Evolutionary conservation across 116 monocot genomes (phyloP).

Genomic region (Phalaenopsis hybrid): DNA sequence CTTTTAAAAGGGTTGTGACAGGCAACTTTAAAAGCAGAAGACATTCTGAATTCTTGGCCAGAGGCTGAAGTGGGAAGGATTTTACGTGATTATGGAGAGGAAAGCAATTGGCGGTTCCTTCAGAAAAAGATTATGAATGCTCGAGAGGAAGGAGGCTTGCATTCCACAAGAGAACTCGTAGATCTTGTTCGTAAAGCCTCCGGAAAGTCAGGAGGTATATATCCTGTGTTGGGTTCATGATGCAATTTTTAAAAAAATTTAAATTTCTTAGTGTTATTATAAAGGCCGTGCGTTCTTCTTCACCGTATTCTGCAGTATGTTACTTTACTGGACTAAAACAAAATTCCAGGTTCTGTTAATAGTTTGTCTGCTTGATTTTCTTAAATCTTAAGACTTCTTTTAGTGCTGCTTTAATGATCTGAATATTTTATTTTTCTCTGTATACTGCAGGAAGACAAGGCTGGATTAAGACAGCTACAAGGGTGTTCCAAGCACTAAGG

Average conservation of each 20-base stretch:
- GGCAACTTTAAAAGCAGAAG: slow-evolving; percentile 79
- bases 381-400: background rate
- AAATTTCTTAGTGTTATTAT: background rate
- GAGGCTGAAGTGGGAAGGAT: slow-evolving; percentile 76
- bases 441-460: too few relatives aligned
- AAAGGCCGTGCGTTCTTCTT: background rate
- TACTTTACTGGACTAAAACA: background rate
- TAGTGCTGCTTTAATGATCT: background rate
- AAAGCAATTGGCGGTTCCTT: slow-evolving; percentile 84
- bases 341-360: background rate
- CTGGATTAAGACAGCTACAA: too few relatives aligned
- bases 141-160: slow-evolving; percentile 53
- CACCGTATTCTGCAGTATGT: background rate
- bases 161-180: slow-evolving; percentile 61
- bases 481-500: too few relatives aligned
- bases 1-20: slow-evolving; percentile 24
- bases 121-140: slow-evolving; percentile 64
- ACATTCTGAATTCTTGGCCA: slow-evolving; percentile 94
- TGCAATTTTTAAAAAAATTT: background rate
- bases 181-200: slow-evolving; percentile 52
- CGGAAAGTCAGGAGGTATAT: slow-evolving; percentile 39
- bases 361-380: background rate
- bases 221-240: background rate
- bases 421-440: background rate
- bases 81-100: slow-evolving; percentile 89